Base-by-base conservation (phyloP, 2,329 filamentous ascomycete species). In the Tolypocladium pustulatum region DNA sequence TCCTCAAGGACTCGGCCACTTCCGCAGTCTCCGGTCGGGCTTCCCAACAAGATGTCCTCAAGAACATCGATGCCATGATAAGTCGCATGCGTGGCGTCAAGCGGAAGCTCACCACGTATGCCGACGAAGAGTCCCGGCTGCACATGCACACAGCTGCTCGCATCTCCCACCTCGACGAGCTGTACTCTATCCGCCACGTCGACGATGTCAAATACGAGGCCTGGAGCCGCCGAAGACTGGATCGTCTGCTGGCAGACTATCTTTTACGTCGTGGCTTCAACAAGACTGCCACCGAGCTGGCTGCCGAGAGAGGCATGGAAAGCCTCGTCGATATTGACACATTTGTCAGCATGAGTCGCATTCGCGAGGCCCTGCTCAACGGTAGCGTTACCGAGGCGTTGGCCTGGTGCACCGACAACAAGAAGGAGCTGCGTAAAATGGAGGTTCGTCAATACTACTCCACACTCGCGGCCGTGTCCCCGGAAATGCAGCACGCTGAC, bases 131-230 rank as follows among this genome's bases (percentile, higher is more conserved):
- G 73, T 81, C 82, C 59, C 79, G 81, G 20, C 80, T 97, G 17
- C 89, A 96, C 68, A 79, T 80, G 8, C 88, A 95, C 67, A 84
- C 89, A 36, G 83, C 85, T 57, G 88, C 89, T 62, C 84, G 94
- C 37, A 85, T 96, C 60, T 78, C 82, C 32, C 92, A 99, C 73
- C 78, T 99, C 38, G 83, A 90, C 64, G 85, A 91, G 65, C 79
- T 99, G 5, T 90, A 94, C 71, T 75, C 81, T 52, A 90, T 97
- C 66, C 83, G 88, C 59, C 89, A 85, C 61, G 79, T 97, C 61
- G 89, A 91, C 57, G 94, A 99, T 70, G 91, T 96, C 65, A 91
- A 91, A 69, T 99, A 97, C 74, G 93, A 97, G 69, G 79, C 83
- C 59, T 99, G 94, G 94, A 90, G 88, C 61, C 84, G 90, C 58